Evolutionary conservation across 2,329 filamentous ascomycete species (phyloP), one percentile per base, ranked within the genome.

Genomic region (Aspergillus aculeatinus): DNA sequence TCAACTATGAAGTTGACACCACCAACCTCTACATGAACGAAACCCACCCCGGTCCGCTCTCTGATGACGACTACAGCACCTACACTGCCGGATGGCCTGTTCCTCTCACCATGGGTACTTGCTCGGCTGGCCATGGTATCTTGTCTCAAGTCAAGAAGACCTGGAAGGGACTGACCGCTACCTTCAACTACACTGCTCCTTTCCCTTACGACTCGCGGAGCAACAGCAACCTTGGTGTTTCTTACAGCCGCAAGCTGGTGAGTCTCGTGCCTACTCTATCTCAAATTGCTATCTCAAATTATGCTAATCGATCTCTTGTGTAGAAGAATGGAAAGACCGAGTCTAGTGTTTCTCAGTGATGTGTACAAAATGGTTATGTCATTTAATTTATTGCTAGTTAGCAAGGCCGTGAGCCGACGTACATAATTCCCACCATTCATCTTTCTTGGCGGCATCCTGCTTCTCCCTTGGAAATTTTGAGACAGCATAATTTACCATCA

Each of bases 11-110:
- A 2, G 73, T 85, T 5, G 68, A 78, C 23, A 71, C 74, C 48
- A 70, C 63, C 58, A 65, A 74, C 60, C 72, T 82, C 65, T 83
- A 78, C 71, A 81, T 82, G 65, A 87, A 87, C 70, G 68, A 67
- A 48, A 85, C 82, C 7, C 85, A 86, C 63, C 80, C 81, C 0
- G 85, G 85, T 0, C 74, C 74, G 9, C 56, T 75, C 44, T 71
- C 73, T 2, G 47, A 48, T 7, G 66, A 68, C 19, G 59, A 63
- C 2, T 67, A 66, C 57, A 68, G 69, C 52, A 66, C 63, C 35
- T 72, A 68, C 63, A 60, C 62, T 0, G 51, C 68, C 2, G 60
- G 58, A 25, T 76, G 74, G 74, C 68, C 74, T 10, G 60, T 68
- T 27, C 74, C 74, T 3, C 42, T 67, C 19, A 76, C 72, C n/a